Evolutionary conservation across 495 filamentous ascomycete genomes (phyloP), one percentile per base, ranked within the genome.

Genomic region (Astrocystis sublimbata): DNA sequence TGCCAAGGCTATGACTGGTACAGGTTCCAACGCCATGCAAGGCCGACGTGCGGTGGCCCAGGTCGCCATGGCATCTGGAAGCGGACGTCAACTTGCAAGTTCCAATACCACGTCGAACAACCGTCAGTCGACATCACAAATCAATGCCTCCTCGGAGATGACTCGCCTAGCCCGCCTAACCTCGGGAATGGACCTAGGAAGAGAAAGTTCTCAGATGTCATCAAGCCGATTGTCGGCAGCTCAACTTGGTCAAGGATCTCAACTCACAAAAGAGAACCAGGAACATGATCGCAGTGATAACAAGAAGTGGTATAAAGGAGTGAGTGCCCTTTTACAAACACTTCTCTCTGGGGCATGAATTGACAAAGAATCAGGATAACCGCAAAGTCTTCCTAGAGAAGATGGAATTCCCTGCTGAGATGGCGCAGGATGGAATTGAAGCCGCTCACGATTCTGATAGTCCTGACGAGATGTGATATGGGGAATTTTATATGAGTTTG

Each of bases 301-400:
- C 17, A 31, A n/a, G n/a, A 47, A 41, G 59, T 62, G 51, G 51
- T 57, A 54, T 53, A 49, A 50, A n/a, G 60, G 60, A 33, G 60
- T 62, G 57, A 62, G 60, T 31, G 33, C 36, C n/a, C n/a, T n/a
- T n/a, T 42, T 54, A 26, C n/a, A 41, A 9, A 45, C 2, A 38
- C 49, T 15, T 45, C 21, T 6, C 33, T 28, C 43, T 46, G 47
- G 43, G 17, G 55, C 59, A 62, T 62, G 55, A 55, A 31, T 52
- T 62, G 42, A 56, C 24, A 31, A 6, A n/a, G 9, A 30, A 10
- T 21, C 23, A 61, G 60, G 52, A 49, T 38, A 62, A 49, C 19
- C 60, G 60, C 35, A 62, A 50, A 35, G 52, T 62, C 10, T 62
- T 54, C 17, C 41, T 21, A 17, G 33, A 42, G 12, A 28, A 33